phyloP scores from a whole-genome alignment of 768 basidiomycete species.

The Russula sp. region DNA sequence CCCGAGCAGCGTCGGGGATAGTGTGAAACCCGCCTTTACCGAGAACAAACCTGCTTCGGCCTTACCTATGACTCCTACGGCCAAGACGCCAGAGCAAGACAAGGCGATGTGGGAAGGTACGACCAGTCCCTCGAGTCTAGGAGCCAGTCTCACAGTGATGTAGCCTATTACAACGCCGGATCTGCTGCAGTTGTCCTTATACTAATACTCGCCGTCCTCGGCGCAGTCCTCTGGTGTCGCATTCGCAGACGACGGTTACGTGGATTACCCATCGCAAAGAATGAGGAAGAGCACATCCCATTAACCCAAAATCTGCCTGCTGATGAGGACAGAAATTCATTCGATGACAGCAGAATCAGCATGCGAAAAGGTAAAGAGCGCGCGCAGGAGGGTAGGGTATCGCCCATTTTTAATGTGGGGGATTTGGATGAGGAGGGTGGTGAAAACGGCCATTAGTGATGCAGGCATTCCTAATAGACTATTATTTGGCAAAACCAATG shows the following conservation, averaged over 20 bases:
- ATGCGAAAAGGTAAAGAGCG: constrained; percentile 33
- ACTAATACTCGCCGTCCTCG: constrained; percentile 59
- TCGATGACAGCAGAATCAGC: constrained; percentile 15
- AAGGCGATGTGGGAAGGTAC: constrained; percentile 89
- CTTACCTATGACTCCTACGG: constrained; percentile 33
- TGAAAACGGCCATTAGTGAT: not conserved
- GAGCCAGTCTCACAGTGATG: not conserved
- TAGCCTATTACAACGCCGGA: constrained; percentile 93
- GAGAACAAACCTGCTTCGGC: constrained; percentile 36
- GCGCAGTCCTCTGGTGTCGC: constrained; percentile 75
- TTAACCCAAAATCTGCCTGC: constrained; percentile 36
- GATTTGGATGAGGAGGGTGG: constrained; percentile 39
- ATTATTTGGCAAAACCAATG: not conserved
- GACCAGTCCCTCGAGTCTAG: constrained; percentile 20
- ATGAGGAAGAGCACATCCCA: constrained; percentile 63
- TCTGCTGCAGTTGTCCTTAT: constrained; percentile 81
- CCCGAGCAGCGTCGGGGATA: constrained; percentile 70
- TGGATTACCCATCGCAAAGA: constrained; percentile 36
- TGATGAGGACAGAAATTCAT: constrained; percentile 21
- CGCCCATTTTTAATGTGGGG: constrained; percentile 39
- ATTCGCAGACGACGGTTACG: constrained; percentile 37
- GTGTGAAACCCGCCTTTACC: constrained; percentile 56
- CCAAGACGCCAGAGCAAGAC: constrained; percentile 66
- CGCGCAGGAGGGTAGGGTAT: constrained; percentile 26
- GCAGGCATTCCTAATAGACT: not conserved